Evolutionary conservation across 805 yeast species (phyloP).

Genomic region (Saccharomyces kudriavzevii): DNA sequence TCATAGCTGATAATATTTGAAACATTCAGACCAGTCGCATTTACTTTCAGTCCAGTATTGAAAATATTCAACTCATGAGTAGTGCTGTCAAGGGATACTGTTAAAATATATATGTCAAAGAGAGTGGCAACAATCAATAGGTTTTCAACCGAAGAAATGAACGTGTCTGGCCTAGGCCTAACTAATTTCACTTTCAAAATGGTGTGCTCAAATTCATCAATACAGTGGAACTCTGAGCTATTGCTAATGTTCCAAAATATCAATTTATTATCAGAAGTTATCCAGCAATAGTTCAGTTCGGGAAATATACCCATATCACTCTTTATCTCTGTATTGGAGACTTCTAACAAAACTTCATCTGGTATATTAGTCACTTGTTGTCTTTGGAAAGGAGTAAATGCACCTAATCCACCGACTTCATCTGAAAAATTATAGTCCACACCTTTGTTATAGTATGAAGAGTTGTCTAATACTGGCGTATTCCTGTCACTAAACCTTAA

Average conservation of each 20-base stretch:
- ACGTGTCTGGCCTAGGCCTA: conserved; percentile 70
- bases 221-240: conserved; percentile 60
- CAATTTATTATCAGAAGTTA: conserved; percentile 67
- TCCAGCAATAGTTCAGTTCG: conserved; percentile 73
- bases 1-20: conserved; percentile 49
- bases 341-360: conserved; percentile 64
- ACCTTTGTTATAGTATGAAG: conserved; percentile 39
- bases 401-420: conserved; percentile 32
- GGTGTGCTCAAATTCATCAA: conserved; percentile 70
- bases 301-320: conserved; percentile 75
- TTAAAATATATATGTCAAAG: conserved; percentile 62
- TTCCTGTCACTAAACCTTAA: conserved; percentile 49
- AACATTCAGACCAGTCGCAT: conserved; percentile 67
- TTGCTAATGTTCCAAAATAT: conserved; percentile 70
- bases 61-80: conserved; percentile 52
- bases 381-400: conserved; percentile 63
- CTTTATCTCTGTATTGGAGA: conserved; percentile 51
- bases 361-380: conserved; percentile 62
- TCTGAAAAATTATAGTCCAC: conserved; percentile 59
- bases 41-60: conserved; percentile 71
- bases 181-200: conserved; percentile 65
- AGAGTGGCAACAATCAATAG: conserved; percentile 71
- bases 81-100: conserved; percentile 44
- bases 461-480: conserved; percentile 44
- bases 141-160: conserved; percentile 64